Base-by-base conservation (phyloP, 257 asterid genomes). In the Euphrasia confusa region DNA sequence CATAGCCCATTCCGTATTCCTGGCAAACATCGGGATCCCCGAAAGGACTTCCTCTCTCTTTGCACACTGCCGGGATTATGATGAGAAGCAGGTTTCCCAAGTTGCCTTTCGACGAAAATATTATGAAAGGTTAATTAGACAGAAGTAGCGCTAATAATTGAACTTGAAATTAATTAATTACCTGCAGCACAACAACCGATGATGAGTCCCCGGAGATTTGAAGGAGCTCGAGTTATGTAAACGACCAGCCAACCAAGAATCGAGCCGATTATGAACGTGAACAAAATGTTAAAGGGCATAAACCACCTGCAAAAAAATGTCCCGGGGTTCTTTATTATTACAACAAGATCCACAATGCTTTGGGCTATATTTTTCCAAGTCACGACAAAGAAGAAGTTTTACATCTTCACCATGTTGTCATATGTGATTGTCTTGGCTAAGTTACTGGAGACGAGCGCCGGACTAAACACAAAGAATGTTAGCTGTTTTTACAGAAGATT, bases 111-210 rank as follows among this genome's bases (percentile, higher is more conserved):
- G 15, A 68, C 57, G 56, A 54, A 63, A 13, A 76, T 33, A 47
- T 39, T 45, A 8, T 37, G 7, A 37, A 37, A 37, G 42, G 42
- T 37, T 37, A 37, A 1, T 37, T 37, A 37, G 42, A 7, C 42
- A 37, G 42, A 35, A 37, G 42, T 37, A 37, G 42, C 10, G 8
- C 1, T 37, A 37, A 21, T 21, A 21, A 21, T 37, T 37, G 42
- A 37, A 8, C 42, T 37, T 37, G 42, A 37, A 7, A 37, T 37
- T 8, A 35, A 10, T 10, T 8, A 37, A 37, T 17, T 70, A 91
- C 96, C 96, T 65, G 92, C 96, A 58, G 98, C 96, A 72, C 96
- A 88, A 52, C 94, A 91, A 37, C 96, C 95, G 10, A 86, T 64
- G 12, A 85, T 63, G 49, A 91, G 98, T 45, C 96, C 98, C 27